These are phyloP conservation scores for Prunus yedoensis DNA, from an alignment of 331 rosid genomes.

Conservation along the genomic window DNA sequence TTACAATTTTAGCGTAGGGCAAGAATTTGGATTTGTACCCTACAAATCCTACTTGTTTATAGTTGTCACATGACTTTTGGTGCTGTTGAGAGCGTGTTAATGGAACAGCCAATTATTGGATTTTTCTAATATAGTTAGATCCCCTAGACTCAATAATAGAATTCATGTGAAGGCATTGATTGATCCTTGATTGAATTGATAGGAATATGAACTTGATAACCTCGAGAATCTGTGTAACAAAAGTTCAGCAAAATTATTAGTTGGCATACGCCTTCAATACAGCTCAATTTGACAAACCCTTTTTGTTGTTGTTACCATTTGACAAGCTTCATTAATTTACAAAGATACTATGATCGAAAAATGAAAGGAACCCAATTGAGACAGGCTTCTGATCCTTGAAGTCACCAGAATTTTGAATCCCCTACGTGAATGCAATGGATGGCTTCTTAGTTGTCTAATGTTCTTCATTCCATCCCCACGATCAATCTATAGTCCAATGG, in stretches of 20 bases:
- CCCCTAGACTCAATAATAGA: neutral
- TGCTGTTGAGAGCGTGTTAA: neutral
- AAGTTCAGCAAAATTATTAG: neutral
- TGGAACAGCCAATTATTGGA: no score
- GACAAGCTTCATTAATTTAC: conserved; percentile 4
- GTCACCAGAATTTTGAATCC: neutral
- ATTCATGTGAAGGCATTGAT: neutral
- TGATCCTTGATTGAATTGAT: no score
- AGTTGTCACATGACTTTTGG: neutral
- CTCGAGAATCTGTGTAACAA: neutral
- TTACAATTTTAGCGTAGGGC: neutral
- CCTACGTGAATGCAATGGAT: neutral
- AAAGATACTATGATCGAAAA: neutral
- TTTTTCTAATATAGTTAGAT: neutral
- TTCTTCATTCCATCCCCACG: neutral
- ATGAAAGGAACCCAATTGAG: neutral
- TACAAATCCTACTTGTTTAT: neutral
- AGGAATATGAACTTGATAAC: no score
- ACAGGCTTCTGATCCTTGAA: neutral
- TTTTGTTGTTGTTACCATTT: no score
- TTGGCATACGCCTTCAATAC: neutral
- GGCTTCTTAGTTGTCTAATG: neutral
- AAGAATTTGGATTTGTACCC: neutral
- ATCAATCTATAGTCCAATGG: neutral
- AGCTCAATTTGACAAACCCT: neutral